A percentile compares a stretch with the other conserved stretches of the same genome.
Evolutionary conservation across 1,139 yeast genomes (phyloP).

Genomic region (Saccharomyces uvarum): DNA sequence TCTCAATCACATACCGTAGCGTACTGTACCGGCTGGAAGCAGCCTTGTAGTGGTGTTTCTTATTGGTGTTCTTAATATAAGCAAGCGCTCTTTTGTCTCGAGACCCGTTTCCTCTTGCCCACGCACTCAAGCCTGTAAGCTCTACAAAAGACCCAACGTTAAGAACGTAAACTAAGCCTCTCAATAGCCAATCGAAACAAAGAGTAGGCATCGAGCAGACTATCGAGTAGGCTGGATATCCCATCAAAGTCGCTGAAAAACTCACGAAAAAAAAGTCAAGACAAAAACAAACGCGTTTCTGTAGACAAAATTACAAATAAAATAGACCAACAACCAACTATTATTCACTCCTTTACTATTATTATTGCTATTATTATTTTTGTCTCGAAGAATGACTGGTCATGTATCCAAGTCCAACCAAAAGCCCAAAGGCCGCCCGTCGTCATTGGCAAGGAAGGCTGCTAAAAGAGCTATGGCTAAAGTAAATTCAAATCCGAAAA

Average conservation of each 20-base stretch:
- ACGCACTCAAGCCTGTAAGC: background rate
- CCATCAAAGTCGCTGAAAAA: background rate
- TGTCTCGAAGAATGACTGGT: constrained; percentile 6
- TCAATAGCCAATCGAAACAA: background rate
- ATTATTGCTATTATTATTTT: constrained; percentile 1
- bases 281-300: background rate
- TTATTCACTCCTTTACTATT: constrained; percentile 13
- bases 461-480: constrained; percentile 26
- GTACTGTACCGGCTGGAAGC: background rate
- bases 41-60: background rate
- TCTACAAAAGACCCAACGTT: background rate
- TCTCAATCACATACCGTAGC: background rate
- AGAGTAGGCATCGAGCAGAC: background rate
- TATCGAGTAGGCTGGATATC: background rate
- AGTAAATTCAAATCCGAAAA: constrained; percentile 8
- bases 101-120: background rate
- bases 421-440: constrained; percentile 7
- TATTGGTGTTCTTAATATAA: background rate
- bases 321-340: constrained; percentile 11
- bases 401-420: constrained; percentile 8
- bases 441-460: constrained; percentile 23
- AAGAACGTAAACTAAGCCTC: background rate
- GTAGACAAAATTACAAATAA: background rate
- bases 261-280: background rate
- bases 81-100: background rate